Conservation (phyloP, 148 eudicot species). For the Diospyros lotus region DNA sequence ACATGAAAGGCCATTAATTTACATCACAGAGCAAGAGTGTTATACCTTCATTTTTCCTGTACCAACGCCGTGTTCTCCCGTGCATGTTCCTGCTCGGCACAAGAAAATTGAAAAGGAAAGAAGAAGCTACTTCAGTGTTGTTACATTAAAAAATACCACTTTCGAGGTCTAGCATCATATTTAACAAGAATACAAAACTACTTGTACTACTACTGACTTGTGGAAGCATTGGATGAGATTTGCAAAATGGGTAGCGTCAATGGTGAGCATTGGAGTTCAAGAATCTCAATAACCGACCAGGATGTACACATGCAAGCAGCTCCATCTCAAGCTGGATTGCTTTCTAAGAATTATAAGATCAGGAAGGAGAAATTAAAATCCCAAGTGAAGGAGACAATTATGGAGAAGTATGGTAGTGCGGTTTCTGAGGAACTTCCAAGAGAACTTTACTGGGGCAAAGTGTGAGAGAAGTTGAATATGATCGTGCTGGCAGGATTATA, state of each 20-base stretch:
- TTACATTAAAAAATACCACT: not conserved
- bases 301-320: no score
- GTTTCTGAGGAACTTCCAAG: no score
- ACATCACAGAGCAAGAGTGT: not conserved
- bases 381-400: no score
- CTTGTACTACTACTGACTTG: not conserved
- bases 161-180: not conserved
- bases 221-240: not conserved
- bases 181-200: not conserved
- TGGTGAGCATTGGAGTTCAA: not conserved
- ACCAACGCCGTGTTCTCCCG: slow-evolving; percentile 99
- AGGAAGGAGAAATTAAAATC: no score
- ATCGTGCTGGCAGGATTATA: no score
- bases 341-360: no score
- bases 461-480: no score
- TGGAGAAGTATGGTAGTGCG: no score
- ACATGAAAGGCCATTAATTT: not conserved
- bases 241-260: not conserved
- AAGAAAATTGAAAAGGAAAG: slow-evolving; percentile 10
- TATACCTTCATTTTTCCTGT: slow-evolving; percentile 96
- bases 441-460: no score
- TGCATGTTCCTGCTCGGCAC: slow-evolving; percentile 71
- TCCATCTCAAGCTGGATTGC: no score
- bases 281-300: no score
- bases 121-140: not conserved